Evolutionary conservation across 768 basidiomycete species (phyloP).

Genomic region (Arthromyces matolae): DNA sequence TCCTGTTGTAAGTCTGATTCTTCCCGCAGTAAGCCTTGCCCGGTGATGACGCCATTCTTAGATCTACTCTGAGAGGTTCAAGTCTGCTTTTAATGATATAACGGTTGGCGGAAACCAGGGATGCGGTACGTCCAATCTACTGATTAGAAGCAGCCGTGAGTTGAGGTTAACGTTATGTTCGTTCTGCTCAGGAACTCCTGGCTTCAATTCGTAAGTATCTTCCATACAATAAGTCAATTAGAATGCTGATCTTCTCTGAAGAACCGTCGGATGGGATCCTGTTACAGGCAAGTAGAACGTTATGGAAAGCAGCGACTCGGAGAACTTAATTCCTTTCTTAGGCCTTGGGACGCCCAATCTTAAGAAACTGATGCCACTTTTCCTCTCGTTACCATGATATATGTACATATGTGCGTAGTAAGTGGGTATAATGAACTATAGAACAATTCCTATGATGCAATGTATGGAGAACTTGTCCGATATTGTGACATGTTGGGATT

Average conservation of each 20-base stretch:
- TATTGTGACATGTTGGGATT: neutral
- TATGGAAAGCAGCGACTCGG: too few relatives aligned
- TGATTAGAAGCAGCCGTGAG: too few relatives aligned
- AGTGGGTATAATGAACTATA: neutral
- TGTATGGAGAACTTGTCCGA: neutral
- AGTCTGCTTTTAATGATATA: constrained; percentile 39
- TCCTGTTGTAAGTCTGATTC: constrained; percentile 30
- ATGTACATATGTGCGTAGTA: neutral
- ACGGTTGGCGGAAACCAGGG: constrained; percentile 37
- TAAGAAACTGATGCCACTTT: constrained; percentile 26
- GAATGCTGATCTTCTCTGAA: constrained; percentile 10
- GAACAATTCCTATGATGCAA: neutral
- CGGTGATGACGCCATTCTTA: constrained; percentile 4
- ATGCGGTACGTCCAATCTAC: constrained; percentile 35
- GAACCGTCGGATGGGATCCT: constrained; percentile 39
- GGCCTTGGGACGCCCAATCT: constrained; percentile 38
- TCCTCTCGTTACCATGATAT: constrained; percentile 31
- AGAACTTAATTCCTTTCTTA: constrained; percentile 8
- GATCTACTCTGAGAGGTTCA: constrained; percentile 35
- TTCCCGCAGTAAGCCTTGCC: neutral
- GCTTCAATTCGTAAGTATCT: constrained; percentile 30
- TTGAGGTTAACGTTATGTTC: too few relatives aligned
- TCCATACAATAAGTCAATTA: neutral
- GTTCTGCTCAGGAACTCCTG: constrained; percentile 25
- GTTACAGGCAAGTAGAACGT: constrained; percentile 28